Evolutionary conservation across 305 asterid species (phyloP).

Genomic region (Solanum hybrid): DNA sequence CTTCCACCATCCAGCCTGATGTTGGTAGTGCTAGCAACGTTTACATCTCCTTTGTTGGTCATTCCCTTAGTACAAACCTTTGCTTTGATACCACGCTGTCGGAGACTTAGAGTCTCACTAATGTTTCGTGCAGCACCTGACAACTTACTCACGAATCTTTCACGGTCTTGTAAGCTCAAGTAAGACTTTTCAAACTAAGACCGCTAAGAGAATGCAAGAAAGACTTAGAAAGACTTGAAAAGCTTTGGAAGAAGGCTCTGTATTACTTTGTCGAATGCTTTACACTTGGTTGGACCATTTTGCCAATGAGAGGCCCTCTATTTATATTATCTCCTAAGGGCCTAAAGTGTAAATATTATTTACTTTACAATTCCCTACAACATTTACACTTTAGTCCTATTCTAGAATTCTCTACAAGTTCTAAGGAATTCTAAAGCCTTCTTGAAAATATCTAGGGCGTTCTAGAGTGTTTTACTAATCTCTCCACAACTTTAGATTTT

Average conservation of each 20-base stretch:
- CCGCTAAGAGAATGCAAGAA: not conserved
- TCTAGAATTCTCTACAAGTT: not conserved
- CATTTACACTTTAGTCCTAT: not conserved
- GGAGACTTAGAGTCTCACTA: not conserved
- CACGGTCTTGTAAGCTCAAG: not conserved
- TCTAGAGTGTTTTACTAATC: too few relatives aligned
- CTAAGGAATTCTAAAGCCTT: not conserved
- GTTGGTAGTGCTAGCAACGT: not conserved
- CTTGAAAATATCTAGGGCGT: not conserved
- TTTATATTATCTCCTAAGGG: not conserved
- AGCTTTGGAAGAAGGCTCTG: too few relatives aligned
- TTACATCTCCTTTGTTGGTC: not conserved
- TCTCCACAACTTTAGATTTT: not conserved
- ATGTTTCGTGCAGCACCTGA: too few relatives aligned
- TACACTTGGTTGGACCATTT: not conserved
- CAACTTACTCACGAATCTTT: not conserved
- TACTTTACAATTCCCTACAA: too few relatives aligned
- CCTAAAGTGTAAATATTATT: not conserved
- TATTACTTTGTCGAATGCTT: not conserved
- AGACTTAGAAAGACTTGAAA: not conserved
- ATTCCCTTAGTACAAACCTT: not conserved
- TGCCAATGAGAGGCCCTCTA: not conserved
- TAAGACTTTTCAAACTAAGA: not conserved
- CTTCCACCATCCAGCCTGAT: not conserved
- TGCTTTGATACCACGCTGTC: not conserved